Percentiles rank a stretch among this genome's conserved stretches.
phyloP scores from a whole-genome alignment of 2,329 filamentous ascomycete genomes.

The Hymenoscyphus fraxineus region DNA sequence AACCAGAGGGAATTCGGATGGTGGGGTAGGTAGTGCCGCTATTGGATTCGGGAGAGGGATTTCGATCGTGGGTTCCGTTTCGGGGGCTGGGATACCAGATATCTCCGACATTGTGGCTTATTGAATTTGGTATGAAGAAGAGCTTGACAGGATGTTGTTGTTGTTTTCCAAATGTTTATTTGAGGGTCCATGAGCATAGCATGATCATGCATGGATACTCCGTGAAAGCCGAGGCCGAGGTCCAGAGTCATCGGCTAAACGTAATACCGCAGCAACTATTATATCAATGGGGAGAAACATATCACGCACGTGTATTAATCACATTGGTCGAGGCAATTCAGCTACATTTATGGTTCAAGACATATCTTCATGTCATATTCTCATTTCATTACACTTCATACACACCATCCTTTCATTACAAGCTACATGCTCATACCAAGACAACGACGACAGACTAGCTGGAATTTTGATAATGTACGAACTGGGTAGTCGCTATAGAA shows the following conservation, averaged over 20 bases:
- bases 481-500: slow-evolving; percentile 38
- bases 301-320: neutral
- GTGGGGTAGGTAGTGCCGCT: neutral
- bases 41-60: neutral
- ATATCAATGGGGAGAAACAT: neutral
- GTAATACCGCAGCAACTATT: neutral
- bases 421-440: slow-evolving; percentile 10
- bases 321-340: neutral
- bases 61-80: neutral
- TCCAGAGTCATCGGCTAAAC: neutral
- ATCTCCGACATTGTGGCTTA: neutral
- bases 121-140: neutral
- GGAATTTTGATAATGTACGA: slow-evolving; percentile 27
- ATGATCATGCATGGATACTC: neutral
- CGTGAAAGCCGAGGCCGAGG: neutral
- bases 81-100: neutral
- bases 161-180: neutral
- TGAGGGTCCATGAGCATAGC: neutral
- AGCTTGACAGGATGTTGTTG: neutral
- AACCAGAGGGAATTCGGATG: slow-evolving; percentile 1
- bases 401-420: slow-evolving; percentile 20
- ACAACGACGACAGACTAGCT: slow-evolving; percentile 19
- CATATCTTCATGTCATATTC: slow-evolving; percentile 8
- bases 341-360: neutral
- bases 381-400: slow-evolving; percentile 26